Conservation (phyloP, 176 grass and related monocot species). For the Cymbopogon citratus region DNA sequence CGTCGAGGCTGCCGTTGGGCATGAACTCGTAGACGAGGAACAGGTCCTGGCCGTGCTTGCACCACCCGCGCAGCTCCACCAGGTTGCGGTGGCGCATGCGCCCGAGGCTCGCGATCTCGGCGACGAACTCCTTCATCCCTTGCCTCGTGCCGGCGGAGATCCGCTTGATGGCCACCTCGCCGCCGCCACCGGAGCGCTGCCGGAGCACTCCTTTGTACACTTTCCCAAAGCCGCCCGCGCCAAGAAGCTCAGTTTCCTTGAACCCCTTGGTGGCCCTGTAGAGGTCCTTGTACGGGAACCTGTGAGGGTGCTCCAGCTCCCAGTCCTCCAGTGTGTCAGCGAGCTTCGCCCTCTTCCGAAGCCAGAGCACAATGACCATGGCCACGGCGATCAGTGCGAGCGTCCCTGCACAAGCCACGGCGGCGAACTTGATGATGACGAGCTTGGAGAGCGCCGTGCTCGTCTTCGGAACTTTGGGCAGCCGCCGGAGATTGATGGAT, state of each 20-base stretch:
- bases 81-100: conserved; percentile 47
- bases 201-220: background rate
- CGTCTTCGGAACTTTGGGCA: background rate
- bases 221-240: background rate
- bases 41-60: background rate
- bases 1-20: conserved; percentile 61
- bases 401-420: background rate
- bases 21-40: conserved; percentile 43
- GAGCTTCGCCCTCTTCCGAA: background rate
- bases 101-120: conserved; percentile 32
- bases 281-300: conserved; percentile 5
- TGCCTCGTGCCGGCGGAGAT: conserved; percentile 13
- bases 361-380: background rate
- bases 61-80: background rate
- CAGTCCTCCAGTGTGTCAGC: background rate
- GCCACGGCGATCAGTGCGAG: background rate
- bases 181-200: background rate
- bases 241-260: background rate
- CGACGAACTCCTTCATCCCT: conserved; percentile 27
- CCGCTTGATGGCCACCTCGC: background rate
- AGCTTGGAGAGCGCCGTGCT: background rate
- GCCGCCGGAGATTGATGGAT: background rate
- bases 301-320: conserved; percentile 7
- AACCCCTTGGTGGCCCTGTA: background rate
- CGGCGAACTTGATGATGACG: background rate